A percentile compares a stretch with the other conserved stretches of the same genome.
Conservation (phyloP, 768 basidiomycete genomes). For the Postia placenta region DNA sequence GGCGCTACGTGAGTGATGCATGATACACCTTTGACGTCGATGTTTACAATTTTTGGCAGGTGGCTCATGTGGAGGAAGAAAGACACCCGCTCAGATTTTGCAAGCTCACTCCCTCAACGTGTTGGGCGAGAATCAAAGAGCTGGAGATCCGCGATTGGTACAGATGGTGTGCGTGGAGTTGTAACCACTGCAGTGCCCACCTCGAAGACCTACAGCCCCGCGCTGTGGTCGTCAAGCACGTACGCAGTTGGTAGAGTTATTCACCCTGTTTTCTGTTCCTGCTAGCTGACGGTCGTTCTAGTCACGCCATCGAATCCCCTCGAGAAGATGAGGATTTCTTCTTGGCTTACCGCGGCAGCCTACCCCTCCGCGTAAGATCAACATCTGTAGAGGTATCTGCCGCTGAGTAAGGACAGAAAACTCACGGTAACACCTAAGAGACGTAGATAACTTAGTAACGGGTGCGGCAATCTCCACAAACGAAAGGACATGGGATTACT, state of each 20-base stretch:
- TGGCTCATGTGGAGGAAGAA: not conserved
- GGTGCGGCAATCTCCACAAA: not conserved
- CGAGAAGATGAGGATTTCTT: not conserved
- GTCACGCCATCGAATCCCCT: not conserved
- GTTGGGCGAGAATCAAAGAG: not conserved
- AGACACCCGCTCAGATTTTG: not conserved
- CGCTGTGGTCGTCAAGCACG: not conserved
- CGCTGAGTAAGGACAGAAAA: not conserved
- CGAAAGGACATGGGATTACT: not conserved
- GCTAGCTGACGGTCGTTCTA: not conserved
- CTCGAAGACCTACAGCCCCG: not conserved
- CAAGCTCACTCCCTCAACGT: not conserved
- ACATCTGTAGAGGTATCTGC: not conserved
- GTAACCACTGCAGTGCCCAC: not conserved
- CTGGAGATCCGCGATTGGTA: not conserved
- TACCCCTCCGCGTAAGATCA: not conserved
- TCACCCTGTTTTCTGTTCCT: not conserved
- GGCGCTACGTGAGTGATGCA: not conserved
- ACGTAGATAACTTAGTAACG: not conserved
- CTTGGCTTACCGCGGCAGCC: not conserved
- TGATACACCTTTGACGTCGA: not conserved
- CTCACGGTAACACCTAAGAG: not conserved
- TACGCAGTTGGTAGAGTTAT: not conserved
- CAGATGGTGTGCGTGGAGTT: not conserved
- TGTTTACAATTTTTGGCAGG: not conserved